Evolutionary conservation across 2,329 filamentous ascomycete species (phyloP).

Genomic region (Trichoderma simmonsii): DNA sequence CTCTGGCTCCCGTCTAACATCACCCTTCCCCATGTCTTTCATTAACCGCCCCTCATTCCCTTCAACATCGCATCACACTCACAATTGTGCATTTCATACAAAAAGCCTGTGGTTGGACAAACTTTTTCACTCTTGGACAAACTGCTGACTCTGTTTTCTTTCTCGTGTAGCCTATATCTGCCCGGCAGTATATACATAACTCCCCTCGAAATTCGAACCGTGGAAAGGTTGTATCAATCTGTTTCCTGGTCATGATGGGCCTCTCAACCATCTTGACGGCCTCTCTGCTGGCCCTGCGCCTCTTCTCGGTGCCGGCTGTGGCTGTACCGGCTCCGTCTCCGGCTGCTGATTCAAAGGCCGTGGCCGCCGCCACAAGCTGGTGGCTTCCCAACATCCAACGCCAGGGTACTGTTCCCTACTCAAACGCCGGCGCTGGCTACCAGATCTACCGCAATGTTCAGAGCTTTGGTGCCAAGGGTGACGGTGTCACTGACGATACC

Average conservation of each 20-base stretch:
- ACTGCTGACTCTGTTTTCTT: conserved; percentile 7
- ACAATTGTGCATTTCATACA: not conserved
- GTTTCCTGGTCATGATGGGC: conserved; percentile 43
- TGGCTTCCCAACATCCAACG: conserved; percentile 71
- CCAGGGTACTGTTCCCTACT: conserved; percentile 65
- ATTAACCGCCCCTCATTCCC: not conserved
- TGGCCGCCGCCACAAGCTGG: conserved; percentile 47
- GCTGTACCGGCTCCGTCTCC: conserved; percentile 25
- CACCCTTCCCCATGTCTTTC: not conserved
- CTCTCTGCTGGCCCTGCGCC: conserved; percentile 43
- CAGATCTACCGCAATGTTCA: conserved; percentile 74
- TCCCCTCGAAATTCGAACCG: conserved; percentile 1
- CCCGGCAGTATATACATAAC: not conserved
- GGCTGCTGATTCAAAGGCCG: conserved; percentile 20
- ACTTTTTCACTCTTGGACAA: not conserved
- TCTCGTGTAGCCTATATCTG: conserved; percentile 9
- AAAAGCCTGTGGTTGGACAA: not conserved
- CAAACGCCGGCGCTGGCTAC: conserved; percentile 44
- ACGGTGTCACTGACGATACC: conserved; percentile 74
- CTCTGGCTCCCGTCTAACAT: not conserved
- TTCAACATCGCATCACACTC: not conserved
- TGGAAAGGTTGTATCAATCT: not conserved
- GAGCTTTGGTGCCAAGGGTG: conserved; percentile 70
- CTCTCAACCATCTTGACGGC: conserved; percentile 42
- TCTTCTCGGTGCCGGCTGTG: conserved; percentile 37